These are phyloP conservation scores for Ophiostoma himal-ulmi DNA, from an alignment of 2,329 filamentous ascomycete species.

Conservation along the genomic window DNA sequence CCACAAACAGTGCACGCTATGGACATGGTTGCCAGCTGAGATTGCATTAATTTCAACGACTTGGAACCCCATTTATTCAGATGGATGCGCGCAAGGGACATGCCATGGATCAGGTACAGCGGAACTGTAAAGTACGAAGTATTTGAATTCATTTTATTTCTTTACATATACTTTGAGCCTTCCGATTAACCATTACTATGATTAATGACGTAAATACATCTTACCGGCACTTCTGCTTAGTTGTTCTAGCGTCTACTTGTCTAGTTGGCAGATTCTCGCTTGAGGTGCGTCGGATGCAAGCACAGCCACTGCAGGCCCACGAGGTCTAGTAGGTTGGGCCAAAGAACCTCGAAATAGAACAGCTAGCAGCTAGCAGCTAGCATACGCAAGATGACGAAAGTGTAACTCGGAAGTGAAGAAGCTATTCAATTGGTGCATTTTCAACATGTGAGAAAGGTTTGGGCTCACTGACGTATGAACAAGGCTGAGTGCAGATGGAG, in stretches of 20 bases:
- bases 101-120: neutral
- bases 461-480: neutral
- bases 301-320: neutral
- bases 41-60: neutral
- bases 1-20: slow-evolving; percentile 1
- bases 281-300: slow-evolving; percentile 5
- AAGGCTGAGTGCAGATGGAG: neutral
- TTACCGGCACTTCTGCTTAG: neutral
- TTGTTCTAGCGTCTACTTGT: neutral
- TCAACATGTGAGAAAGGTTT: neutral
- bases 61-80: neutral
- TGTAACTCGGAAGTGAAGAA: neutral
- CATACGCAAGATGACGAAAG: neutral
- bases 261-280: neutral
- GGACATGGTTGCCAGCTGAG: neutral
- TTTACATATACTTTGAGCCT: no score
- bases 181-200: neutral
- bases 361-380: neutral
- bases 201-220: neutral
- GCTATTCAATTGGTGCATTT: neutral
- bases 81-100: neutral
- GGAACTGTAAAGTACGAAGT: no score
- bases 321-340: neutral
- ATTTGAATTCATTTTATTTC: no score
- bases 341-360: slow-evolving; percentile 3